Evolutionary conservation across 345 rosid genomes (phyloP).

Genomic region (Salix brachista): DNA sequence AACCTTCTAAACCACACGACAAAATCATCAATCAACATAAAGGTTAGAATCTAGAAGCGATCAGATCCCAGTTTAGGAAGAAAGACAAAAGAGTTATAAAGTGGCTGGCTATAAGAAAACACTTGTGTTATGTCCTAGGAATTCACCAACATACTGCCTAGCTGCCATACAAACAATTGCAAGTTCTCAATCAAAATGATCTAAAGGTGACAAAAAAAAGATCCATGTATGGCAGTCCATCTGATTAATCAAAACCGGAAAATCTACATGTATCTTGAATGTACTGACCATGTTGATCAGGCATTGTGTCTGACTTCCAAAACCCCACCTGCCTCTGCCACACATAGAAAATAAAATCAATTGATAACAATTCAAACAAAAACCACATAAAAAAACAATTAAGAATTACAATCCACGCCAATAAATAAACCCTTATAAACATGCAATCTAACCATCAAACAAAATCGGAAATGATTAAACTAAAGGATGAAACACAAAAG

Average conservation of each 20-base stretch:
- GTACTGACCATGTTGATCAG: constrained; percentile 40
- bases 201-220: neutral
- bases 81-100: neutral
- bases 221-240: neutral
- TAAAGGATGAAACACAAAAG: neutral
- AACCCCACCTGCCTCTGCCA: constrained; percentile 46
- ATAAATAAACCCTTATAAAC: neutral
- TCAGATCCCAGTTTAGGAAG: neutral
- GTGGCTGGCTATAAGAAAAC: neutral
- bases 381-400: neutral
- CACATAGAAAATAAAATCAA: constrained; percentile 12
- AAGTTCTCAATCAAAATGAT: neutral
- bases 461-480: neutral
- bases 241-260: neutral
- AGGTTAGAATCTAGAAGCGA: neutral
- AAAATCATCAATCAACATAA: neutral
- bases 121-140: neutral
- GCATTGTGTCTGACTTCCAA: constrained; percentile 38
- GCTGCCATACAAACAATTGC: neutral
- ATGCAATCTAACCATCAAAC: neutral
- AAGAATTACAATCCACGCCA: neutral
- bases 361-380: neutral
- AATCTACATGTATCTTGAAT: neutral
- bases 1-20: neutral
- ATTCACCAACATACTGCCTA: neutral